Evolutionary conservation across 129 eudicot genomes (phyloP).

Genomic region (Flaveria ramosissima): DNA sequence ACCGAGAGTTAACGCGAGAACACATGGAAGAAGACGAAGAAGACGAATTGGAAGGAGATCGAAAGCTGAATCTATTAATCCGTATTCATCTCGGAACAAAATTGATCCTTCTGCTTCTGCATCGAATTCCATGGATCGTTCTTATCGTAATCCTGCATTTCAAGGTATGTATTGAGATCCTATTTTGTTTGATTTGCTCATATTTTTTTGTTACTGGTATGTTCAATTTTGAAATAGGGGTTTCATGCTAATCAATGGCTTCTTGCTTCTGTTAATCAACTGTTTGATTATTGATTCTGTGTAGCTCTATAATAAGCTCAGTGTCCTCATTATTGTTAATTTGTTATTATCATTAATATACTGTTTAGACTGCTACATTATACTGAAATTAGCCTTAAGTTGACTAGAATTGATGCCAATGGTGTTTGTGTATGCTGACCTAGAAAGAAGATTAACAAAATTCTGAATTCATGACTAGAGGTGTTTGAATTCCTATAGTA

Average conservation of each 20-base stretch:
- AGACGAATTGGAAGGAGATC: conserved; percentile 33
- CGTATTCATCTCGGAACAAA: conserved; percentile 29
- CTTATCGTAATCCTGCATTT: conserved; percentile 57
- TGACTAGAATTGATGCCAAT: no score
- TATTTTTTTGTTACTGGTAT: no score
- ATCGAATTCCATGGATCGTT: conserved; percentile 44
- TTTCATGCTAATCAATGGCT: not conserved
- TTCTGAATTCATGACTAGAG: no score
- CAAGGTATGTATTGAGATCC: conserved; percentile 50
- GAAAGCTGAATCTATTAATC: conserved; percentile 24
- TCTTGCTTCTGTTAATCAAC: conserved; percentile 12
- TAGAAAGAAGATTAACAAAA: no score
- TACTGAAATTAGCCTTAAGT: no score
- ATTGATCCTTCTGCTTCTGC: conserved; percentile 37
- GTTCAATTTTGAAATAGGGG: not conserved
- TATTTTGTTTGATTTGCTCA: not conserved
- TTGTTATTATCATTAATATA: conserved; percentile 15
- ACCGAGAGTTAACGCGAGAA: conserved; percentile 22
- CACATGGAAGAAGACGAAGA: conserved; percentile 36
- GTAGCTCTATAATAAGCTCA: not conserved
- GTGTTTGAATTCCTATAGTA: no score
- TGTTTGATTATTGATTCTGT: conserved; percentile 5
- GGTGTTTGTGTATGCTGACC: no score
- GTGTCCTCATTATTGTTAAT: not conserved
- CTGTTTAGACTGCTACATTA: conserved; percentile 1